These are phyloP conservation scores for Theobroma grandiflorum DNA, from an alignment of 441 rosid species.

Conservation along the genomic window DNA sequence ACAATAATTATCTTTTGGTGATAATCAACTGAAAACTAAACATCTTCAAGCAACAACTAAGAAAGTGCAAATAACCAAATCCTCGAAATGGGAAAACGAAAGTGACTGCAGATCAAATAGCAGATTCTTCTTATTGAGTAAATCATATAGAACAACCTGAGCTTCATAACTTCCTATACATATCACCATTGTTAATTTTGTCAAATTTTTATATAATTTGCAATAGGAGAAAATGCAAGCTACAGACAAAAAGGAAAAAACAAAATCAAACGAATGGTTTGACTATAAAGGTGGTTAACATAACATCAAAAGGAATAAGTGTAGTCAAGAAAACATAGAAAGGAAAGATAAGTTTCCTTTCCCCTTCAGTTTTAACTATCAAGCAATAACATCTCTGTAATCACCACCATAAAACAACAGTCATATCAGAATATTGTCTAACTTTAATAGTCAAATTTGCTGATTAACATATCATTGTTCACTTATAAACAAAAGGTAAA, in stretches of 20 bases:
- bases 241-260: background rate
- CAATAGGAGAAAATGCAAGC: background rate
- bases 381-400: background rate
- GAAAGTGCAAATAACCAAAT: slow-evolving; percentile 21
- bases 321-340: background rate
- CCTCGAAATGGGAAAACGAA: background rate
- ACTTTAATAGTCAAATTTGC: background rate
- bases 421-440: background rate
- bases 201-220: background rate
- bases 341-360: background rate
- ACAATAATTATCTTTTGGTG: slow-evolving; percentile 37
- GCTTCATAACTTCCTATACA: background rate
- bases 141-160: background rate
- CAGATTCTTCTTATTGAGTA: background rate
- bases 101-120: background rate
- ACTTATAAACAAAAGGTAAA: background rate
- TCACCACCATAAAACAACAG: background rate
- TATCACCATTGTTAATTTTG: background rate
- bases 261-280: background rate
- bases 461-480: background rate
- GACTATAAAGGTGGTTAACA: background rate
- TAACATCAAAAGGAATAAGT: background rate
- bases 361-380: background rate
- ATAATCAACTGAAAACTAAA: slow-evolving; percentile 23
- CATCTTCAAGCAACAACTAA: slow-evolving; percentile 21